These are phyloP conservation scores for Geosmithia morbida DNA, from an alignment of 2,329 filamentous ascomycete species.

Conservation along the genomic window DNA sequence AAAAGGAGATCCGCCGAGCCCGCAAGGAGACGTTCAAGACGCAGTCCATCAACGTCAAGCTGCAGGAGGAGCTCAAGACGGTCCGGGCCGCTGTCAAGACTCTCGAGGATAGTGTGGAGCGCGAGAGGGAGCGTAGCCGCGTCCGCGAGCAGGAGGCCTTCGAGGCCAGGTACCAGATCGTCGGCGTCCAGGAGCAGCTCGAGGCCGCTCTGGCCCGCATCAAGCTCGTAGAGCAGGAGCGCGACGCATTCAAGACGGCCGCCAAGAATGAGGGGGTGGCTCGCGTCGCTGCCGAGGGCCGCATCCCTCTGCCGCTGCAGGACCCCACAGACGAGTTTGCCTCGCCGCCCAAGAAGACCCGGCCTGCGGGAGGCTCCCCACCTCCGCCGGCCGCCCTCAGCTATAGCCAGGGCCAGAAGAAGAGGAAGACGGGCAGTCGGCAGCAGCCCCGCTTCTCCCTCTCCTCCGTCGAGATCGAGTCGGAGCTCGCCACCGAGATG, in stretches of 20 bases:
- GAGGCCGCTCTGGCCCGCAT: constrained; percentile 47
- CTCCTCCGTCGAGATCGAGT: constrained; percentile 33
- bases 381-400: too few species aligned
- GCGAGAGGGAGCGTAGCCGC: constrained; percentile 47
- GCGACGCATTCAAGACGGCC: constrained; percentile 57
- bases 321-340: constrained; percentile 46
- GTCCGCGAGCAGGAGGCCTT: constrained; percentile 57
- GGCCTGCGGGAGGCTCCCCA: neutral
- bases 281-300: constrained; percentile 57
- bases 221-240: constrained; percentile 56
- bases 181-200: constrained; percentile 52
- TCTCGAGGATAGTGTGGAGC: constrained; percentile 43
- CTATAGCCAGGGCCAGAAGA: constrained; percentile 2
- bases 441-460: constrained; percentile 25
- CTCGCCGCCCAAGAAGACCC: constrained; percentile 36
- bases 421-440: constrained; percentile 15
- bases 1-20: constrained; percentile 57
- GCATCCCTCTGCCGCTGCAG: constrained; percentile 48
- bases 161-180: constrained; percentile 49
- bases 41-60: constrained; percentile 53
- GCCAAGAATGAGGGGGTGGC: constrained; percentile 61
- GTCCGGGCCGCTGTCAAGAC: constrained; percentile 38
- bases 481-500: constrained; percentile 39
- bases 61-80: constrained; percentile 61
- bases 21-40: constrained; percentile 63